Conservation (phyloP, 1,139 yeast species). For the Pichia sp. region DNA sequence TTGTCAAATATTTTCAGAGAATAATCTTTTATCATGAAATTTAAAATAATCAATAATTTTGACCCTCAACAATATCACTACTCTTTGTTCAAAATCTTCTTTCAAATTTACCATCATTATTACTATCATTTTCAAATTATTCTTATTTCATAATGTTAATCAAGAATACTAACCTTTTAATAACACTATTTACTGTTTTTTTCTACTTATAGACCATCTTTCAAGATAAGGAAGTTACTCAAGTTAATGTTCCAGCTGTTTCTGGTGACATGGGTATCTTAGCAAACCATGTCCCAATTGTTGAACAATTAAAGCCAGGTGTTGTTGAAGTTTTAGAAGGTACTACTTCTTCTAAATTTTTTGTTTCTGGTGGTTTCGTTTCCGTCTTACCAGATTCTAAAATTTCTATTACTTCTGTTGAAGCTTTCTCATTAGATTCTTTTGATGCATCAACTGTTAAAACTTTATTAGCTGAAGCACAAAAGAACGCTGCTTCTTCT, state of each 20-base stretch:
- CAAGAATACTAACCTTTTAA: constrained; percentile 11
- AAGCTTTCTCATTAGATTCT: constrained; percentile 89
- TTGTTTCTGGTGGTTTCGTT: constrained; percentile 95
- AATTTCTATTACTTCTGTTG: constrained; percentile 88
- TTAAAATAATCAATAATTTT: too few species aligned
- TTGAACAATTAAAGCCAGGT: constrained; percentile 97
- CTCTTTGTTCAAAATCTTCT: too few species aligned
- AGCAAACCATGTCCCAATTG: constrained; percentile 97
- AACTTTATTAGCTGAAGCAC: constrained; percentile 86
- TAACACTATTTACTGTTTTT: not conserved
- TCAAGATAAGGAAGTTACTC: constrained; percentile 50
- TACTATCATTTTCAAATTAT: too few species aligned
- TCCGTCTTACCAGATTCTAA: constrained; percentile 94
- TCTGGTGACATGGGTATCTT: constrained; percentile 97
- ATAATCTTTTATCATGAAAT: too few species aligned
- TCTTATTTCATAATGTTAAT: too few species aligned
- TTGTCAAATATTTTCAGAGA: too few species aligned
- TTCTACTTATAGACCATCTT: constrained; percentile 31
- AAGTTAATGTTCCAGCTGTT: constrained; percentile 93
- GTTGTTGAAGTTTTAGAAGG: constrained; percentile 84
- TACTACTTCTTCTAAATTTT: constrained; percentile 73
- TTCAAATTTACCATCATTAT: too few species aligned
- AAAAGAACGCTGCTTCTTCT: constrained; percentile 78
- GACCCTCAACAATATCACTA: too few species aligned
- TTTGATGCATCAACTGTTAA: constrained; percentile 79